Percentiles rank a stretch among this genome's conserved stretches.
phyloP scores from a whole-genome alignment of 2,329 filamentous ascomycete species.

The Lasiodiplodia sp. region DNA sequence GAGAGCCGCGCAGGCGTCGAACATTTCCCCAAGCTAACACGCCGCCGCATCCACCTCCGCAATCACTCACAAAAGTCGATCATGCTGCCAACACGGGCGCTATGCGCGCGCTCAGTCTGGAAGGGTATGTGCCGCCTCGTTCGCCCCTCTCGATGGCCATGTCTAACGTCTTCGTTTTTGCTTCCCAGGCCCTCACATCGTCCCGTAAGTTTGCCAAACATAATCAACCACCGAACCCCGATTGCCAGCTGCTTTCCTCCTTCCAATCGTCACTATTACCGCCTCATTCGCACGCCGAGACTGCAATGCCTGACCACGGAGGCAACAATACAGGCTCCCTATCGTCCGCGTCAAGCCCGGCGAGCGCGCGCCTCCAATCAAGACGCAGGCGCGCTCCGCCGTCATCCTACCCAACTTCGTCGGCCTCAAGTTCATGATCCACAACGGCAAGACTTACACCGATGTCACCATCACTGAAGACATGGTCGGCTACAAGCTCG shows the following conservation, averaged over 20 bases:
- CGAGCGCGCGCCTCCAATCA: conserved; percentile 74
- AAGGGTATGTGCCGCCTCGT: conserved; percentile 68
- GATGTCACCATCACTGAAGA: conserved; percentile 88
- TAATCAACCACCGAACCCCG: conserved; percentile 17
- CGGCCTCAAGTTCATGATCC: conserved; percentile 84
- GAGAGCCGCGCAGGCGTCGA: conserved; percentile 1
- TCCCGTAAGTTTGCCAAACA: conserved; percentile 63
- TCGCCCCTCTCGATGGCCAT: conserved; percentile 19
- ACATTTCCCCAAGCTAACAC: conserved; percentile 7
- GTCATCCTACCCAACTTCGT: conserved; percentile 94
- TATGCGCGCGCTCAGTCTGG: conserved; percentile 78
- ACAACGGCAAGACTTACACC: conserved; percentile 88
- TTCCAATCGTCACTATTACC: background rate
- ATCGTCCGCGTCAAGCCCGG: conserved; percentile 68
- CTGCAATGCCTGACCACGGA: background rate
- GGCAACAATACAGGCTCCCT: conserved; percentile 60
- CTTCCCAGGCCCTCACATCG: conserved; percentile 69
- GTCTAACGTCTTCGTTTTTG: conserved; percentile 35
- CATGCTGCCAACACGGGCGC: conserved; percentile 60
- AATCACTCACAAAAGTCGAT: background rate
- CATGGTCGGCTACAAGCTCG: conserved; percentile 95
- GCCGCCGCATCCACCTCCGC: conserved; percentile 5
- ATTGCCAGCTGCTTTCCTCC: background rate
- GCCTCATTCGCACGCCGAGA: background rate
- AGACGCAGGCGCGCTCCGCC: conserved; percentile 84